These are phyloP conservation scores for Geotrichum carabidarum DNA, from an alignment of 1,139 yeast genomes.

Conservation along the genomic window DNA sequence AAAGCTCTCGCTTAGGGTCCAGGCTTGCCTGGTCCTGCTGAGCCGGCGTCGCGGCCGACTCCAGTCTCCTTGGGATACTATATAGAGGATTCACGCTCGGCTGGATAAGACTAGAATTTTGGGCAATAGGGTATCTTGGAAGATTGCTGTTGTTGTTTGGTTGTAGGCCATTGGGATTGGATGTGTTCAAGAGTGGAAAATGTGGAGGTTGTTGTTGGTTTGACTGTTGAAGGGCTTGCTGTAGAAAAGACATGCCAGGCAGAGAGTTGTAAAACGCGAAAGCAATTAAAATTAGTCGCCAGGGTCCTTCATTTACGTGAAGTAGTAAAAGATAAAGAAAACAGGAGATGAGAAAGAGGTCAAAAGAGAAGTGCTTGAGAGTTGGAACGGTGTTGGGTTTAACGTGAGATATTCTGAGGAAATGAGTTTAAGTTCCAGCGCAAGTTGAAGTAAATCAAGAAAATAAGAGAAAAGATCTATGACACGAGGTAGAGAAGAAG, in stretches of 20 bases:
- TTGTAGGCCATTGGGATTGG: background rate
- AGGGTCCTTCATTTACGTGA: background rate
- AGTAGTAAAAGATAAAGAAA: background rate
- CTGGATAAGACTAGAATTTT: background rate
- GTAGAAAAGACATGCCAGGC: slow-evolving; percentile 6
- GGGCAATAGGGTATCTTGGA: slow-evolving; percentile 3
- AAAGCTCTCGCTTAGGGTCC: background rate
- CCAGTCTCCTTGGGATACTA: slow-evolving; percentile 3
- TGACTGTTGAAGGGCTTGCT: slow-evolving; percentile 5
- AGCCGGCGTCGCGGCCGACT: background rate
- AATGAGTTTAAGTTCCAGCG: no score
- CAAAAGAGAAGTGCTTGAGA: background rate
- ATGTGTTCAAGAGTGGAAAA: background rate
- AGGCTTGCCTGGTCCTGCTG: background rate
- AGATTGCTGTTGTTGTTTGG: slow-evolving; percentile 1
- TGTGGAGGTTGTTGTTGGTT: slow-evolving; percentile 2
- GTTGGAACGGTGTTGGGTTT: background rate
- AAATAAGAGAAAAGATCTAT: background rate
- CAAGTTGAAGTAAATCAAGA: background rate
- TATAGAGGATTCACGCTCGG: slow-evolving; percentile 6
- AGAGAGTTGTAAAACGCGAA: background rate
- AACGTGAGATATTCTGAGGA: no score
- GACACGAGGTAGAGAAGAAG: background rate
- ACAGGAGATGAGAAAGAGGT: background rate
- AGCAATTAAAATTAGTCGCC: background rate